Evolutionary conservation across 148 eudicot genomes (phyloP), one percentile per base, ranked within the genome.

Genomic region (Pouteria glomerata): DNA sequence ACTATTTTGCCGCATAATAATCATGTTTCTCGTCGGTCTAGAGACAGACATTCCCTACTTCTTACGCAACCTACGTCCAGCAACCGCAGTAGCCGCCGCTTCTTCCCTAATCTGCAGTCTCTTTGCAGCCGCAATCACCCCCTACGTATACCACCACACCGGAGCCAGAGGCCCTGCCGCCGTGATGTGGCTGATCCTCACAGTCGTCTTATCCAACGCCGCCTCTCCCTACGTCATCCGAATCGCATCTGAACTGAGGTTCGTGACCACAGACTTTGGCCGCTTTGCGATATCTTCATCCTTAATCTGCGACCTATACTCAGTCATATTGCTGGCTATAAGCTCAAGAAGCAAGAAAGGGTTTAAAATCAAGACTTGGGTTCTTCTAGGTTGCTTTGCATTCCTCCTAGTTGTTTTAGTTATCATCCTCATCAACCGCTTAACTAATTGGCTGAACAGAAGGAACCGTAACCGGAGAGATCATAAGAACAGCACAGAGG

Each of bases 1-100:
- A 5, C 77, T 95, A 56, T 88, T 86, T 31, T 76, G 89, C n/a
- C 83, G 99, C 30, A 89, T 91, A n/a, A 77, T 82, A 26, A 84
- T 95, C 56, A 90, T 95, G 83, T 95, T 91, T 75, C 71, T 91
- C 29, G 84, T 95, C 10, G 99, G 99, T 23, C 92, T 95, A 31
- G 97, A 91, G 66, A 77, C 86, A 5, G 99, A 95, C 44, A 62
- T 91, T n/a, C 81, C 85, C 7, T 95, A 82, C 69, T 55, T 90
- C 47, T 69, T 55, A 60, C 93, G 92, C 11, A 88, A 90, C 68
- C 39, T 89, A 3, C 91, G 85, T 6, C 76, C 80, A 60, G 90
- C 93, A 14, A 57, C 60, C 73, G 71, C 81, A 10, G 44, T 91
- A 5, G 89, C 94, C 1, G 59, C 62, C 41, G 75, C 86, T 0